Conservation (phyloP, 345 rosid species). For the Conringia planisiliqua region DNA sequence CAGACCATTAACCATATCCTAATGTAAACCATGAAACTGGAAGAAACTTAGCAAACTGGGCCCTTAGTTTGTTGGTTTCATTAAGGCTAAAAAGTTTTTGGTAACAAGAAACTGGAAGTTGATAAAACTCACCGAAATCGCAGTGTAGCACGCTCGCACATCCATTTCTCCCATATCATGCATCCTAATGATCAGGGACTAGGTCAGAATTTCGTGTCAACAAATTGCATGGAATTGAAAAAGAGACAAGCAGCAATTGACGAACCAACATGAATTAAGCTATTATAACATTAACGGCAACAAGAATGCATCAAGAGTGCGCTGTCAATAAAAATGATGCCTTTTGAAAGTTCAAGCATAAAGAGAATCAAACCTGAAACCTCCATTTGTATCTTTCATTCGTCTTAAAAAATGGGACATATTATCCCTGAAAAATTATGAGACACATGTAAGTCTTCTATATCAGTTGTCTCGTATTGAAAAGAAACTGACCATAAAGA, state of each 20-base stretch:
- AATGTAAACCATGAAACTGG: neutral
- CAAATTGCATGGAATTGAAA: neutral
- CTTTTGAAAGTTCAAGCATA: neutral
- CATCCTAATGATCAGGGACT: conserved; percentile 53
- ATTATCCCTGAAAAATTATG: conserved; percentile 51
- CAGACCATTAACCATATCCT: neutral
- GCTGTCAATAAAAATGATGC: neutral
- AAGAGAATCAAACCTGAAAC: conserved; percentile 62
- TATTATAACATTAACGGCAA: neutral
- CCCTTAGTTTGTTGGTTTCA: neutral
- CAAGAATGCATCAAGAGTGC: neutral
- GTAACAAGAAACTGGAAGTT: neutral
- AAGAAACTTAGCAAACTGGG: conserved; percentile 3
- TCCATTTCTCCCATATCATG: conserved; percentile 96
- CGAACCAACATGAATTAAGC: neutral
- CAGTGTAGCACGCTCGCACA: conserved; percentile 94
- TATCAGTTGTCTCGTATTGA: neutral
- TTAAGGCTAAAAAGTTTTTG: neutral
- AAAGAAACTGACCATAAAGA: neutral
- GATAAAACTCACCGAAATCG: conserved; percentile 65
- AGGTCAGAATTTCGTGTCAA: neutral
- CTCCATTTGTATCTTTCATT: conserved; percentile 81
- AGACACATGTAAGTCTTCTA: conserved; percentile 29
- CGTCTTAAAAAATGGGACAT: conserved; percentile 50
- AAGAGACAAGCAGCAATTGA: neutral